Conservation (phyloP, 108 stramenopile genomes). For the Phaeodactylum tricornutum region DNA sequence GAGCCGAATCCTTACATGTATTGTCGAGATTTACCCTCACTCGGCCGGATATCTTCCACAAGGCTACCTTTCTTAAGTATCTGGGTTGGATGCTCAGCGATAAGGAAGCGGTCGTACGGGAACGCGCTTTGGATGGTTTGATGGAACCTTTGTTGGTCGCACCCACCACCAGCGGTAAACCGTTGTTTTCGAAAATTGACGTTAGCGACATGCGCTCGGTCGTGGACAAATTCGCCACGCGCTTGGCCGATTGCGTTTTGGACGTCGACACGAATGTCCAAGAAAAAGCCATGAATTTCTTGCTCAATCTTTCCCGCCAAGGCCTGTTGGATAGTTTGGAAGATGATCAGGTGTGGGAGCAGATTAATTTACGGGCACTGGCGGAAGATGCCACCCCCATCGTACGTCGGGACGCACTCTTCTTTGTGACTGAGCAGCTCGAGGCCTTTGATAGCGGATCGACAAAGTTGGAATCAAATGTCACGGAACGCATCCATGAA, state of each 20-base stretch:
- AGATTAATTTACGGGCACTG: conserved; percentile 59
- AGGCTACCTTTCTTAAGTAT: conserved; percentile 83
- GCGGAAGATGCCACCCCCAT: conserved; percentile 41
- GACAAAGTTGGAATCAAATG: neutral
- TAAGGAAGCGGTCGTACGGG: conserved; percentile 52
- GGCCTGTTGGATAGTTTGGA: conserved; percentile 76
- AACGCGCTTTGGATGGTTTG: conserved; percentile 49
- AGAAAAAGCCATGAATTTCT: conserved; percentile 54
- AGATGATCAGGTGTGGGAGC: conserved; percentile 68
- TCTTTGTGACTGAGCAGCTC: conserved; percentile 78
- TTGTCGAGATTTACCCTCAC: conserved; percentile 47
- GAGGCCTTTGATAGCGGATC: conserved; percentile 70
- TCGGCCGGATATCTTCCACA: conserved; percentile 71
- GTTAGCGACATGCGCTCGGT: conserved; percentile 46
- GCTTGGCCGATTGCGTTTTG: conserved; percentile 48
- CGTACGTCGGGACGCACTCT: conserved; percentile 55
- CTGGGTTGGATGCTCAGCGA: conserved; percentile 84
- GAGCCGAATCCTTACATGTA: conserved; percentile 48
- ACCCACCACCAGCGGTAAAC: conserved; percentile 22
- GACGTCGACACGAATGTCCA: conserved; percentile 60
- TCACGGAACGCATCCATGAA: conserved; percentile 31
- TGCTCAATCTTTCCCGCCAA: conserved; percentile 43
- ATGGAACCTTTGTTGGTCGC: too few relatives aligned
- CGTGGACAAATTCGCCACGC: conserved; percentile 50
- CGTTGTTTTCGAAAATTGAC: conserved; percentile 40